phyloP scores from a whole-genome alignment of 768 basidiomycete genomes.

The Amanita pseudoporphyria region DNA sequence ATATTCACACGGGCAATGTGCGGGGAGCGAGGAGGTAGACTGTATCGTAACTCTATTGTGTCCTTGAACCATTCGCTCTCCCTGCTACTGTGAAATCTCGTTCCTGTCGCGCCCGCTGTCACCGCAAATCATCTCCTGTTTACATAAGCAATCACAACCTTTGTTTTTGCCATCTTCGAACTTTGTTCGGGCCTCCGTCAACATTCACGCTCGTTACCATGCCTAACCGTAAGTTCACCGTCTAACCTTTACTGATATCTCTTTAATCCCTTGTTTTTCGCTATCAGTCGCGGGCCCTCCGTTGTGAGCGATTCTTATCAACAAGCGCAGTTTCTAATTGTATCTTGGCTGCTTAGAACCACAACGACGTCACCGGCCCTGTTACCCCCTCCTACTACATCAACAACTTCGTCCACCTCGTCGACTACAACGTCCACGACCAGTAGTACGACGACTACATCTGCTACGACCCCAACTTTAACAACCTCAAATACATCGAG shows the following conservation, averaged over 20 bases:
- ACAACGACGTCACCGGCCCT: not conserved
- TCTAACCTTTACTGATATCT: not conserved
- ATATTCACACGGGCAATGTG: not conserved
- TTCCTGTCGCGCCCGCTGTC: not conserved
- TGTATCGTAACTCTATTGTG: not conserved
- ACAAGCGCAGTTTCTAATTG: not conserved
- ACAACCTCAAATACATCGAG: conserved; percentile 7
- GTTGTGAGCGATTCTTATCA: not conserved
- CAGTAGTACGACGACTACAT: conserved; percentile 5
- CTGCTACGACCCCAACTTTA: conserved; percentile 1
- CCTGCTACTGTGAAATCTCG: not conserved
- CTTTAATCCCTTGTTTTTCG: not conserved
- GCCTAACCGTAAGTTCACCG: not conserved
- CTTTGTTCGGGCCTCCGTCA: not conserved
- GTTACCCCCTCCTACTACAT: conserved; percentile 2
- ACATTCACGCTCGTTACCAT: not conserved
- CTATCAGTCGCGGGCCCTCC: not conserved
- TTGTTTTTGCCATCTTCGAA: not conserved
- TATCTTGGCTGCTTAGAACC: not conserved
- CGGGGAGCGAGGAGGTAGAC: not conserved
- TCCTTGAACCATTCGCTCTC: not conserved
- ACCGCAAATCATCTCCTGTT: not conserved
- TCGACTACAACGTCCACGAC: conserved; percentile 3
- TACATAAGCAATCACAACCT: conserved; percentile 1
- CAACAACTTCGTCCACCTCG: conserved; percentile 4